Percentiles rank a stretch among this genome's conserved stretches.
Evolutionary conservation across 768 basidiomycete species (phyloP).

Genomic region (Lentinula boryana): DNA sequence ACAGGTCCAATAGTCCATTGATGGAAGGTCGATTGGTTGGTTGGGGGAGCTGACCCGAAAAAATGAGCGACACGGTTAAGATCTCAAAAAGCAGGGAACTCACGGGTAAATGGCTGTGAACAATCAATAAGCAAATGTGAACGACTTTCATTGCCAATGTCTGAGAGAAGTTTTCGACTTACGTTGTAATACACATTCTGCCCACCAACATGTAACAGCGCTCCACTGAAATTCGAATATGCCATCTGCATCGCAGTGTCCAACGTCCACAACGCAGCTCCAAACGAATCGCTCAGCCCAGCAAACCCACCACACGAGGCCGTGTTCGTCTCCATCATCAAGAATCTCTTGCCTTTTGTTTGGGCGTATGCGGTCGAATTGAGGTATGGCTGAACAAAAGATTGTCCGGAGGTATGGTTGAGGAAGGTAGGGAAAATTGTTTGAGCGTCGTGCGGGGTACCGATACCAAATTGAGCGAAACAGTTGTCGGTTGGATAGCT

Average conservation of each 20-base stretch:
- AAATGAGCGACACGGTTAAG: conserved; percentile 7
- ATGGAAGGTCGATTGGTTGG: conserved; percentile 30
- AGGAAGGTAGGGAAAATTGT: conserved; percentile 50
- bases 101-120: too few species aligned
- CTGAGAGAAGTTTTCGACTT: conserved; percentile 14
- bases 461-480: conserved; percentile 40
- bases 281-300: conserved; percentile 58
- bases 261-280: conserved; percentile 57
- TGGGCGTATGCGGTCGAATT: conserved; percentile 37
- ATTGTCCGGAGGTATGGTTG: conserved; percentile 46
- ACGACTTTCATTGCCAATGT: background rate
- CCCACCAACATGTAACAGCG: conserved; percentile 53
- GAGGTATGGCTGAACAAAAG: conserved; percentile 47
- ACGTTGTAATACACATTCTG: conserved; percentile 64
- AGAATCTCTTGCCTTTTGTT: conserved; percentile 32
- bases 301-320: conserved; percentile 66
- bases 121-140: background rate
- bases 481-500: conserved; percentile 46
- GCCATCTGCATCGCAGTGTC: conserved; percentile 60
- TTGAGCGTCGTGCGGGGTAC: conserved; percentile 35
- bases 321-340: conserved; percentile 71
- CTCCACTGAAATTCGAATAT: conserved; percentile 44
- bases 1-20: conserved; percentile 55
- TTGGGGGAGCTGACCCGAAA: conserved; percentile 32
- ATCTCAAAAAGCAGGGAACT: too few species aligned